phyloP scores from a whole-genome alignment of 2,329 filamentous ascomycete species.

The Escovopsis weberi region DNA sequence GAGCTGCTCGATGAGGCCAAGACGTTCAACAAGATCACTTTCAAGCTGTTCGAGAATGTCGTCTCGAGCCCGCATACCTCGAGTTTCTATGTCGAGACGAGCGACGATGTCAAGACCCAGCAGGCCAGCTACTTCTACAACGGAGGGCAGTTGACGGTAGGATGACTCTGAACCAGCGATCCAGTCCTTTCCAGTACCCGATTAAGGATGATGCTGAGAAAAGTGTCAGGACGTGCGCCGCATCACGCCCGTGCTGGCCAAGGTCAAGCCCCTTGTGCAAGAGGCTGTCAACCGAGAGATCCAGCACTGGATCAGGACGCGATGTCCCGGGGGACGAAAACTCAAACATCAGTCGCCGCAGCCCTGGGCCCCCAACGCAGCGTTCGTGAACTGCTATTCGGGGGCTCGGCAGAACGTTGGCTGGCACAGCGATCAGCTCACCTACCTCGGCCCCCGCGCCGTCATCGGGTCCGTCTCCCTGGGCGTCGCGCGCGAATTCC shows the following conservation, averaged over 20 bases:
- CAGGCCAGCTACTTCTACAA: slow-evolving; percentile 78
- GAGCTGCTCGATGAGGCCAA: slow-evolving; percentile 64
- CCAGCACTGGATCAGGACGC: slow-evolving; percentile 49
- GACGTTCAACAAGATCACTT: slow-evolving; percentile 55
- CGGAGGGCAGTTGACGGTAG: slow-evolving; percentile 52
- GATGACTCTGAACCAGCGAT: not conserved
- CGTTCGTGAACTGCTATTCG: slow-evolving; percentile 88
- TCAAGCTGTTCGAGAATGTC: slow-evolving; percentile 78
- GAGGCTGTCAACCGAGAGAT: slow-evolving; percentile 66
- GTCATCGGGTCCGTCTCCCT: slow-evolving; percentile 83
- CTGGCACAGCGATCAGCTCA: slow-evolving; percentile 85
- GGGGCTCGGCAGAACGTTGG: slow-evolving; percentile 73
- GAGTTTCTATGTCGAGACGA: slow-evolving; percentile 66
- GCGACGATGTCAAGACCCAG: slow-evolving; percentile 53
- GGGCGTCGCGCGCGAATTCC: slow-evolving; percentile 86
- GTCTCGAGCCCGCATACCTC: slow-evolving; percentile 76
- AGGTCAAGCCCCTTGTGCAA: slow-evolving; percentile 56
- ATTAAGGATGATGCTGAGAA: not conserved
- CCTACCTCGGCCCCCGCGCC: slow-evolving; percentile 77
- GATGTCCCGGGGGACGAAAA: slow-evolving; percentile 57
- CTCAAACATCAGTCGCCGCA: slow-evolving; percentile 61
- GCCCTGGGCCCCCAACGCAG: slow-evolving; percentile 72
- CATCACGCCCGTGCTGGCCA: slow-evolving; percentile 59
- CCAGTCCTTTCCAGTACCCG: too few relatives aligned
- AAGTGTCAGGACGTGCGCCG: slow-evolving; percentile 51